Evolutionary conservation across 352 stramenopile genomes (phyloP).

Genomic region (Peronosclerospora sorghi): DNA sequence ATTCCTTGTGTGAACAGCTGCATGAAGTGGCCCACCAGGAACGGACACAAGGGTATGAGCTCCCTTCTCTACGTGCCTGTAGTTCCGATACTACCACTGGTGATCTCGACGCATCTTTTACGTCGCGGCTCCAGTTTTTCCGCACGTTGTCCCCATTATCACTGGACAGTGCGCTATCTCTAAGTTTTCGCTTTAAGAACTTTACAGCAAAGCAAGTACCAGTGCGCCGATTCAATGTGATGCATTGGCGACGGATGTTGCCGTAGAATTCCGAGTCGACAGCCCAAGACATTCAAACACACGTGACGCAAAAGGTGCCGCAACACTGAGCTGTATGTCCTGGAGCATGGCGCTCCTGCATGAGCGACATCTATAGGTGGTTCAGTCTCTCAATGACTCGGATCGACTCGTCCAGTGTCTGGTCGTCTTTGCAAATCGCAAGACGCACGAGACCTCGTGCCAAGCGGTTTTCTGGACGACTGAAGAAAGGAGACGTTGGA

Average conservation of each 20-base stretch:
- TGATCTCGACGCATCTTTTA: conserved; percentile 32
- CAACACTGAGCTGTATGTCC: conserved; percentile 1
- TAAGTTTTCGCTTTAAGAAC: conserved; percentile 71
- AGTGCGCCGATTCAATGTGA: conserved; percentile 72
- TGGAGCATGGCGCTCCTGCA: too few species aligned
- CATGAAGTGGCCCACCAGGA: conserved; percentile 25
- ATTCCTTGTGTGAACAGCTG: conserved; percentile 15
- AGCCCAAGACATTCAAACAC: conserved; percentile 37
- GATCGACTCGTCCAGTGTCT: conserved; percentile 84
- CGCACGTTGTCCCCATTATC: conserved; percentile 32
- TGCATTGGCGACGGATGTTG: conserved; percentile 81
- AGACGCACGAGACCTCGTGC: conserved; percentile 80
- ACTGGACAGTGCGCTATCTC: conserved; percentile 46
- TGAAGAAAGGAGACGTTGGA: conserved; percentile 92
- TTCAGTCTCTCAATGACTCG: conserved; percentile 54
- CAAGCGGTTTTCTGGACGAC: conserved; percentile 62
- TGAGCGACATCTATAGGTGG: conserved; percentile 9
- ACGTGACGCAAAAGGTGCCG: conserved; percentile 25
- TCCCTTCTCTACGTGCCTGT: conserved; percentile 17
- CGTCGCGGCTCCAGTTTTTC: conserved; percentile 51
- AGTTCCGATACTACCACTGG: conserved; percentile 2
- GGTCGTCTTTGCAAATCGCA: conserved; percentile 95
- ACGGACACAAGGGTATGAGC: conserved; percentile 22
- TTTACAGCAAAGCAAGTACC: conserved; percentile 47
- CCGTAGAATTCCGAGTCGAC: conserved; percentile 55